Evolutionary conservation across 2,329 filamentous ascomycete genomes (phyloP), one percentile per base, ranked within the genome.

Genomic region (Apiospora rasikravindrae): DNA sequence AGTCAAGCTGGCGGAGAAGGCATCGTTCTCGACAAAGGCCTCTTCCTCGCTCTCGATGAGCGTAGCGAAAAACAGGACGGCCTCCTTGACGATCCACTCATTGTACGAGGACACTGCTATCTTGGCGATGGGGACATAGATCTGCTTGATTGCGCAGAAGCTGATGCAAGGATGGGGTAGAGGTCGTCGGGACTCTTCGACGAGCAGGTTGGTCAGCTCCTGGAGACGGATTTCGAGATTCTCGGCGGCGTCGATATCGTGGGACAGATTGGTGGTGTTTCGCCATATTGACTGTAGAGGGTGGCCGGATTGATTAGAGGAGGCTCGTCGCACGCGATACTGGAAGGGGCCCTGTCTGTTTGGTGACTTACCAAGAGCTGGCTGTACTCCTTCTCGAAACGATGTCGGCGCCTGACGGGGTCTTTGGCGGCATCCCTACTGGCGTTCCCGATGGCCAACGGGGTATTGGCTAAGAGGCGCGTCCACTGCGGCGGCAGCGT

Each of bases 31-130:
- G 67, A 98, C 90, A 78, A 98, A 97, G 47, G 95, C 94, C 80
- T 98, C 96, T 83, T 98, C 95, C 82, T 98, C 96, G 81, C 95
- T 96, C 83, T 99, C 96, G 78, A 98, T 94, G 74, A 99, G 88
- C 22, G 94, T 95, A 72, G 94, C 94, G 82, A 98, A 98, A 80
- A 98, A 91, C 53, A 92, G 86, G 49, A 98, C 93, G 37, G 94
- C 93, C 79, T 96, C 93, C 75, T 92, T 91, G 76, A 98, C 92
- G 78, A 98, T 92, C 79, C 90, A 92, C 77, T 97, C 93, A 81
- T 97, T 93, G 81, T 94, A 92, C 44, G 93, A 95, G 0, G 92
- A 92, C 2, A 94, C 91, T 2, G 95, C 95, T 76, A 98, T 95
- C 83, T 97, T 95, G 74, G 94, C 93, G 75, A 98, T 92, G 16